Evolutionary conservation across 2,329 filamentous ascomycete species (phyloP).

Genomic region (Aspergillus unguis): DNA sequence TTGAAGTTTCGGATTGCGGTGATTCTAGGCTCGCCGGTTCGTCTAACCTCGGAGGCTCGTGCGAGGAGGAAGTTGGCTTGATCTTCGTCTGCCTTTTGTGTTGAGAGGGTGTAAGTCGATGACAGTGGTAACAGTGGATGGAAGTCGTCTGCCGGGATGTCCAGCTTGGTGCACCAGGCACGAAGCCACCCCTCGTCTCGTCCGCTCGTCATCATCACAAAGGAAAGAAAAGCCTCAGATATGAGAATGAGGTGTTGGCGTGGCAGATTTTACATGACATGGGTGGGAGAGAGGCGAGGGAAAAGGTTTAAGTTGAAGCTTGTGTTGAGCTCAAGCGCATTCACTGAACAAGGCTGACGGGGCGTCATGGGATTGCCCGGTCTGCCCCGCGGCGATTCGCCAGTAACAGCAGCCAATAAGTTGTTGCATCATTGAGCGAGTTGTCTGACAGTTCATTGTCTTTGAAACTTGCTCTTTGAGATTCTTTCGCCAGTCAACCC

Average conservation of each 20-base stretch:
- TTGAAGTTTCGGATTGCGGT: background rate
- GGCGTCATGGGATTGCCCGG: conserved; percentile 10
- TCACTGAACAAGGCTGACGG: background rate
- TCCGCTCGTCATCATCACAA: conserved; percentile 7
- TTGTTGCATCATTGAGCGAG: background rate
- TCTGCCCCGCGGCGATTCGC: conserved; percentile 8
- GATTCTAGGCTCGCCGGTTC: conserved; percentile 7
- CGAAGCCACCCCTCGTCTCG: conserved; percentile 10
- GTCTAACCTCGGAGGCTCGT: conserved; percentile 6
- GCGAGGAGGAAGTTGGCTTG: conserved; percentile 9
- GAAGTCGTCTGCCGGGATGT: background rate
- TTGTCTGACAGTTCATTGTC: conserved; percentile 3
- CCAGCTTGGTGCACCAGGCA: conserved; percentile 8
- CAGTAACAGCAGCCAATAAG: conserved; percentile 1
- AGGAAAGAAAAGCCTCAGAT: background rate
- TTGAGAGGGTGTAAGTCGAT: background rate
- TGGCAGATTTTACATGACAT: background rate
- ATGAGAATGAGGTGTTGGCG: background rate
- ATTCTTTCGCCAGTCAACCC: no score
- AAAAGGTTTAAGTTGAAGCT: background rate
- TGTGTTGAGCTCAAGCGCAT: background rate
- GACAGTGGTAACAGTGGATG: conserved; percentile 1
- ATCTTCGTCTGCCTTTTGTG: conserved; percentile 2
- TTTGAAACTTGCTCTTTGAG: background rate
- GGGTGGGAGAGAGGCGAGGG: background rate